These are phyloP conservation scores for Botrytis galanthina DNA, from an alignment of 2,329 filamentous ascomycete genomes.

Conservation along the genomic window DNA sequence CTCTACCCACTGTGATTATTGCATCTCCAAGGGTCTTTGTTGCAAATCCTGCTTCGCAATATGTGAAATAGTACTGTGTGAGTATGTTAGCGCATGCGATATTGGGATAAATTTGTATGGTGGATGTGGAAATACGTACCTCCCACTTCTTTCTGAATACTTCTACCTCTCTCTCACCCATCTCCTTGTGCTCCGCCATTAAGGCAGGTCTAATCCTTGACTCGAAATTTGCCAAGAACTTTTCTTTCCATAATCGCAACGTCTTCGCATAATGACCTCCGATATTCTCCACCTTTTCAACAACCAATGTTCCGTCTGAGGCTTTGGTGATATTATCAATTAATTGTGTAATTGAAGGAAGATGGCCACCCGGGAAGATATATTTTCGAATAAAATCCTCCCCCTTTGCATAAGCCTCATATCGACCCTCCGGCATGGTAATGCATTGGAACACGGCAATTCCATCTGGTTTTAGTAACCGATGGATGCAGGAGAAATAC, in stretches of 20 bases:
- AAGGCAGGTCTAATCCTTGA: conserved; percentile 59
- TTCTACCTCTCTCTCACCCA: conserved; percentile 61
- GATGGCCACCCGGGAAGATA: conserved; percentile 75
- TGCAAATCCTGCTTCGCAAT: conserved; percentile 71
- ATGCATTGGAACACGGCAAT: conserved; percentile 74
- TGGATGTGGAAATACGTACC: conserved; percentile 41
- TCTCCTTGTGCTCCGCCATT: conserved; percentile 53
- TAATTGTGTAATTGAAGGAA: conserved; percentile 54
- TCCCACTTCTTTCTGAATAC: conserved; percentile 72
- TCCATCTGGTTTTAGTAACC: conserved; percentile 62
- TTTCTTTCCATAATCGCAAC: conserved; percentile 65
- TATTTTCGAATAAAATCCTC: conserved; percentile 76
- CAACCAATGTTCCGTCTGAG: conserved; percentile 59
- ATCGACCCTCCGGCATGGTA: conserved; percentile 69
- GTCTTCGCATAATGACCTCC: conserved; percentile 72
- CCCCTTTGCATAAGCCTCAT: conserved; percentile 62
- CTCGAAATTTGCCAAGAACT: conserved; percentile 63
- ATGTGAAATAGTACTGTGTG: conserved; percentile 70
- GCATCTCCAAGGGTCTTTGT: conserved; percentile 71
- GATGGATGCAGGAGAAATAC: conserved; percentile 65
- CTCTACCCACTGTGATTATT: conserved; percentile 63
- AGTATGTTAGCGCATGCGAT: conserved; percentile 15
- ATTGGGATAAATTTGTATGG: background rate
- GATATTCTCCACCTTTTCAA: conserved; percentile 69
- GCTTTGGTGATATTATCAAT: conserved; percentile 59